Percentiles rank a stretch among this genome's conserved stretches.
Evolutionary conservation across 2,329 filamentous ascomycete species (phyloP).

Genomic region (Microdochium nivale): DNA sequence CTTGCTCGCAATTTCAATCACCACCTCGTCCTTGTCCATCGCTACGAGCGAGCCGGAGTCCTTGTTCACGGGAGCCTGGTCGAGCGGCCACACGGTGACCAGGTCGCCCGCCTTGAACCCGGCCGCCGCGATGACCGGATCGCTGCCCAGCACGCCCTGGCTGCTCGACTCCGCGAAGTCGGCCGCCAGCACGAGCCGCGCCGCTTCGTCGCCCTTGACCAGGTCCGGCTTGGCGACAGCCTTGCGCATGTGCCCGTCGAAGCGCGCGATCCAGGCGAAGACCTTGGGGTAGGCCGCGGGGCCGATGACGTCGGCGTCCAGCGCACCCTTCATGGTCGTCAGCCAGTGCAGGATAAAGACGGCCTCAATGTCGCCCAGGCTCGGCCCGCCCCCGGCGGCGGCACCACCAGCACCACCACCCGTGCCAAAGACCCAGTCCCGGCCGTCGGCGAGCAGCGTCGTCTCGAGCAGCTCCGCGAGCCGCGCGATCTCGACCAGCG

Average conservation of each 20-base stretch:
- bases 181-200: conserved; percentile 32
- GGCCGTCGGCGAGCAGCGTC: conserved; percentile 55
- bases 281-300: conserved; percentile 45
- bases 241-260: conserved; percentile 36
- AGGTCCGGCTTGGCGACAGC: conserved; percentile 29
- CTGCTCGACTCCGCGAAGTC: conserved; percentile 35
- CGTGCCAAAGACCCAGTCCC: conserved; percentile 42
- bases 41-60: conserved; percentile 48
- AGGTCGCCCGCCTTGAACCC: conserved; percentile 41
- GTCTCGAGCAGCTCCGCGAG: conserved; percentile 52
- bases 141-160: conserved; percentile 32
- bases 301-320: conserved; percentile 44
- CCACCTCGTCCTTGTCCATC: conserved; percentile 44
- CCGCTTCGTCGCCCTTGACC: conserved; percentile 46
- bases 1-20: conserved; percentile 40
- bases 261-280: conserved; percentile 57
- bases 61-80: conserved; percentile 49
- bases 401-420: conserved; percentile 32
- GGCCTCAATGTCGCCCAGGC: conserved; percentile 60
- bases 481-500: conserved; percentile 43
- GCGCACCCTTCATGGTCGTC: conserved; percentile 40
- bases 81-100: conserved; percentile 53
- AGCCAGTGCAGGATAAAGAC: conserved; percentile 64
- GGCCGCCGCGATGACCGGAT: conserved; percentile 35
- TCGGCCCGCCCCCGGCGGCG: conserved; percentile 34